Percentiles rank a stretch among this genome's conserved stretches.
Conservation (phyloP, 768 basidiomycete species). For the Amanita inopinata region DNA sequence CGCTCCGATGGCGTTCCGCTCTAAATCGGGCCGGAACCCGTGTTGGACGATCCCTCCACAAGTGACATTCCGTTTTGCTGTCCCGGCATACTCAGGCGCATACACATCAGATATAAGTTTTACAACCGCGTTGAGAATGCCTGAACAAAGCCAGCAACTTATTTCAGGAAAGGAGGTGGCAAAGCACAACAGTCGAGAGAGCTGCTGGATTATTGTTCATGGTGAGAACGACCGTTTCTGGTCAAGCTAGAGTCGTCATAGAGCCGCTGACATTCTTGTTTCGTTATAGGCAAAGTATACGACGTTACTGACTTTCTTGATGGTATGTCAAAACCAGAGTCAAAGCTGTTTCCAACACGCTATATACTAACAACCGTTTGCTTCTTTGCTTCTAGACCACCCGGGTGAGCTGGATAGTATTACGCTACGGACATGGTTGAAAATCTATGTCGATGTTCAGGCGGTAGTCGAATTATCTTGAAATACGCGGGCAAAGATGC, state of each 20-base stretch:
- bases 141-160: neutral
- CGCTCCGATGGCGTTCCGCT: too few species aligned
- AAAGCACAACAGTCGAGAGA: slow-evolving; percentile 45
- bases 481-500: slow-evolving; percentile 89
- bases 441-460: slow-evolving; percentile 17
- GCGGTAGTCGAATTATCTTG: slow-evolving; percentile 77
- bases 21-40: too few species aligned
- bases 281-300: slow-evolving; percentile 58
- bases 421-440: neutral
- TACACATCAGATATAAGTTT: neutral
- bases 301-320: slow-evolving; percentile 75
- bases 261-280: neutral
- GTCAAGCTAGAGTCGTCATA: neutral
- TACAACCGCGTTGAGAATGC: neutral
- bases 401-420: slow-evolving; percentile 36
- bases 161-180: slow-evolving; percentile 44
- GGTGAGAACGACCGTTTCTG: slow-evolving; percentile 34
- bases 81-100: neutral
- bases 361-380: too few species aligned
- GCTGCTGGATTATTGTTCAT: slow-evolving; percentile 81
- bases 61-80: neutral
- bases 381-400: slow-evolving; percentile 44
- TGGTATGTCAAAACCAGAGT: slow-evolving; percentile 29
- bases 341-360: neutral
- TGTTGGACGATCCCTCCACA: too few species aligned